A percentile compares a stretch with the other conserved stretches of the same genome.
Conservation (phyloP, 2,329 filamentous ascomycete species). For the Clonostachys solani region DNA sequence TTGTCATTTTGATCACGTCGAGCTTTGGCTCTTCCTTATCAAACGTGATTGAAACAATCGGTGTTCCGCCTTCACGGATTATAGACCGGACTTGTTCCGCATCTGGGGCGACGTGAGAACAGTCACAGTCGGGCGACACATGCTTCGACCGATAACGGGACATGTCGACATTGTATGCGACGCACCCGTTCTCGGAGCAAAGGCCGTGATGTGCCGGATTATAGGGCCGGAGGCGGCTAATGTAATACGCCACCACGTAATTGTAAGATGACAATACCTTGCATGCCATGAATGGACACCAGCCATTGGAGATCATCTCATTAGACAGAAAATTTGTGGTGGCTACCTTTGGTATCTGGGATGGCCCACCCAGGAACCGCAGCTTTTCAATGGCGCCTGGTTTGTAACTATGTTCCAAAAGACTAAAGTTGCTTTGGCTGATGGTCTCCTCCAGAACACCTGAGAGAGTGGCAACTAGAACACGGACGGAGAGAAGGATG, state of each 20-base stretch:
- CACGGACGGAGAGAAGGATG: not conserved
- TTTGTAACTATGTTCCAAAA: not conserved
- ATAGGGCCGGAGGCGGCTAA: not conserved
- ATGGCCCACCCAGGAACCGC: not conserved
- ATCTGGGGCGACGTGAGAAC: not conserved
- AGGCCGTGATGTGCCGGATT: not conserved
- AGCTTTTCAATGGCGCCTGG: not conserved
- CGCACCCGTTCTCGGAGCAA: not conserved
- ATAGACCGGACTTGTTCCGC: not conserved
- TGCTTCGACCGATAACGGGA: not conserved
- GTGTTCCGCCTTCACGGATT: not conserved
- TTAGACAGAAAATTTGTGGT: not conserved
- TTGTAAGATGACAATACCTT: not conserved
- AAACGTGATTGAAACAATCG: not conserved
- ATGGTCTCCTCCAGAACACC: not conserved
- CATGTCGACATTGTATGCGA: not conserved
- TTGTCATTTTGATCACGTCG: not conserved
- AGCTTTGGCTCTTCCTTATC: not conserved
- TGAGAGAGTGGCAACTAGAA: not conserved
- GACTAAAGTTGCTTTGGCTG: not conserved
- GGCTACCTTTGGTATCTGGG: not conserved
- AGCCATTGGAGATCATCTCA: not conserved
- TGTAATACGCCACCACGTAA: not conserved
- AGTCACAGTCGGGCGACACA: not conserved
- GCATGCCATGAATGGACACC: not conserved